Evolutionary conservation across 441 rosid genomes (phyloP).

Genomic region (Populus hybrid): DNA sequence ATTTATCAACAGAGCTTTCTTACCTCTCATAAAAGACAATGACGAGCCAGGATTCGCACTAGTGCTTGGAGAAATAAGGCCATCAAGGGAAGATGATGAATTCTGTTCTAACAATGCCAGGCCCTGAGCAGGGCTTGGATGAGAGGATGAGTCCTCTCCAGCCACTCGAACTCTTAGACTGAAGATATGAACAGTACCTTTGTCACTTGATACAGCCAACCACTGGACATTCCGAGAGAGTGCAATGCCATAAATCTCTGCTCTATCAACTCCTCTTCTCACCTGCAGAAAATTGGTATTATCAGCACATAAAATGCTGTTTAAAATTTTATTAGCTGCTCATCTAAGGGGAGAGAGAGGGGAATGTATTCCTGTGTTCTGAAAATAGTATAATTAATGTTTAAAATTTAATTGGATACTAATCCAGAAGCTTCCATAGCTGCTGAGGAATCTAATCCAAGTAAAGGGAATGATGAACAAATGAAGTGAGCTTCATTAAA

Average conservation of each 20-base stretch:
- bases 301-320: neutral
- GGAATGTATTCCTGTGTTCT: neutral
- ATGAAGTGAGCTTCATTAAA: neutral
- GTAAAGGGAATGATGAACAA: neutral
- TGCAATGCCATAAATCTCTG: conserved; percentile 78
- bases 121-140: conserved; percentile 30
- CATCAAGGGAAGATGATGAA: conserved; percentile 66
- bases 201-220: conserved; percentile 60
- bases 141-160: conserved; percentile 59
- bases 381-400: neutral
- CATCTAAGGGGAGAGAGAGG: neutral
- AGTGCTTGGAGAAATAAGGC: conserved; percentile 63
- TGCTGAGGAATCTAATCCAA: neutral
- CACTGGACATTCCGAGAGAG: conserved; percentile 78
- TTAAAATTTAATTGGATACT: neutral
- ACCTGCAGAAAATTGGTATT: conserved; percentile 43
- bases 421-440: neutral
- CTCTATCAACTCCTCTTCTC: conserved; percentile 84
- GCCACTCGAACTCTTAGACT: conserved; percentile 80
- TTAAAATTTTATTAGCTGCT: neutral
- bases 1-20: neutral
- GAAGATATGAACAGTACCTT: conserved; percentile 50
- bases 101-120: conserved; percentile 45
- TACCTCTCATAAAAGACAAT: conserved; percentile 87
- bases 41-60: conserved; percentile 83